A percentile compares a stretch with the other conserved stretches of the same genome.
phyloP scores from a whole-genome alignment of 164 flowering plant genomes.

The Aristolochia fimbriata region DNA sequence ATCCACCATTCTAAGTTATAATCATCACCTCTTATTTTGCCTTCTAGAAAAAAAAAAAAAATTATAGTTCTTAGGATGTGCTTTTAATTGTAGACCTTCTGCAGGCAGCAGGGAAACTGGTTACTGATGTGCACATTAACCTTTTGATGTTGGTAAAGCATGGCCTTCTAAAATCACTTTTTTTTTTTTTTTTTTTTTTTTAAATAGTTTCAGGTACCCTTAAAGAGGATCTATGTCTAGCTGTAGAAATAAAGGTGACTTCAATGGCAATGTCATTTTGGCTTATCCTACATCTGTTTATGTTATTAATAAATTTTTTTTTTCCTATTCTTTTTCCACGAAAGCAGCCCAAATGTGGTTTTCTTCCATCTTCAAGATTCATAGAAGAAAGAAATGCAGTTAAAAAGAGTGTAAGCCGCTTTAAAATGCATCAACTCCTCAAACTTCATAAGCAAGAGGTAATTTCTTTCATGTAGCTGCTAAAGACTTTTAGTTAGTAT shows the following conservation, averaged over 20 bases:
- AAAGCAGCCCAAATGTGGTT: conserved; percentile 93
- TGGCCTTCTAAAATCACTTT: background rate
- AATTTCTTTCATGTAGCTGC: background rate
- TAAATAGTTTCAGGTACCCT: background rate
- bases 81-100: no score
- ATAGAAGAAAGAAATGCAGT: conserved; percentile 48
- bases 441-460: conserved; percentile 75
- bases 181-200: background rate
- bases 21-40: no score
- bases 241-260: conserved; percentile 4
- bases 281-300: background rate
- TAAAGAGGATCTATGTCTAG: background rate
- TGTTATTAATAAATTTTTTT: background rate
- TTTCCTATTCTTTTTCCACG: conserved; percentile 2
- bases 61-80: no score
- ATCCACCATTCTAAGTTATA: background rate
- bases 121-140: background rate
- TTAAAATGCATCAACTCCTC: conserved; percentile 76
- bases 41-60: no score
- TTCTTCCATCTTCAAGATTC: conserved; percentile 73
- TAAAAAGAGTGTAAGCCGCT: conserved; percentile 55
- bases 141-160: background rate
- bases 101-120: no score
- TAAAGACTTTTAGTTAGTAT: no score
- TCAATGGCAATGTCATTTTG: background rate